Evolutionary conservation across 2,329 filamentous ascomycete species (phyloP).

Genomic region (Aspergillus alliaceus): DNA sequence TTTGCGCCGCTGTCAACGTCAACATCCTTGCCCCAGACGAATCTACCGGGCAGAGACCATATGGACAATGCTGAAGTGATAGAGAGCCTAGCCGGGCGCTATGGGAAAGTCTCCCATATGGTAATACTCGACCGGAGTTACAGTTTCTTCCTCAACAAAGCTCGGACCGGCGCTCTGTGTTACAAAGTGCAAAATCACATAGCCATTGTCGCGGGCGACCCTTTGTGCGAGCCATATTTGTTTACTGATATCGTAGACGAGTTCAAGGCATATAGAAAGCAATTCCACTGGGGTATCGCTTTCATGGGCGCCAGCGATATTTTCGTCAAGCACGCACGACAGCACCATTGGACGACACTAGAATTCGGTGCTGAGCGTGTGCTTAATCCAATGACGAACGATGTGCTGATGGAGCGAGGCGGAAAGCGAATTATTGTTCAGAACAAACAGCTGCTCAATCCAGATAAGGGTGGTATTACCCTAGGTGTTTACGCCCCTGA

Average conservation of each 20-base stretch:
- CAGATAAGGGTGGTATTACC: conserved; percentile 32
- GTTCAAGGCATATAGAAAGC: conserved; percentile 35
- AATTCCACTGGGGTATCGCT: conserved; percentile 31
- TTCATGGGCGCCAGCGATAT: conserved; percentile 38
- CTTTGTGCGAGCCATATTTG: conserved; percentile 31
- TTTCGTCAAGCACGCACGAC: conserved; percentile 32
- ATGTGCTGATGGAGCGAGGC: conserved; percentile 34
- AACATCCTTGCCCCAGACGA: neutral
- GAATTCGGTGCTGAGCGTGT: conserved; percentile 42
- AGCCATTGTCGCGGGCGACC: conserved; percentile 42
- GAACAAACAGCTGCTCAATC: conserved; percentile 38
- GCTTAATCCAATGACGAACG: conserved; percentile 42
- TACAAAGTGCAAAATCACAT: conserved; percentile 41
- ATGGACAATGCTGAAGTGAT: neutral
- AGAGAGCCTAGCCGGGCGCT: conserved; percentile 26
- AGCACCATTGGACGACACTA: conserved; percentile 35
- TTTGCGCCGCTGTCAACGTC: neutral
- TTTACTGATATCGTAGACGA: conserved; percentile 33
- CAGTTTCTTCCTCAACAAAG: conserved; percentile 40
- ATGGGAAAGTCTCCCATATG: conserved; percentile 45
- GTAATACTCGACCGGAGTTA: conserved; percentile 45
- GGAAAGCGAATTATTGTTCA: conserved; percentile 41
- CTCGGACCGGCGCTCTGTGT: conserved; percentile 35
- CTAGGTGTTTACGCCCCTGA: conserved; percentile 38
- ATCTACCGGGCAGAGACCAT: neutral